Percentiles rank a stretch among this genome's conserved stretches.
These are phyloP conservation scores for Talaromyces adpressus DNA, from an alignment of 495 filamentous ascomycete species.

Conservation along the genomic window DNA sequence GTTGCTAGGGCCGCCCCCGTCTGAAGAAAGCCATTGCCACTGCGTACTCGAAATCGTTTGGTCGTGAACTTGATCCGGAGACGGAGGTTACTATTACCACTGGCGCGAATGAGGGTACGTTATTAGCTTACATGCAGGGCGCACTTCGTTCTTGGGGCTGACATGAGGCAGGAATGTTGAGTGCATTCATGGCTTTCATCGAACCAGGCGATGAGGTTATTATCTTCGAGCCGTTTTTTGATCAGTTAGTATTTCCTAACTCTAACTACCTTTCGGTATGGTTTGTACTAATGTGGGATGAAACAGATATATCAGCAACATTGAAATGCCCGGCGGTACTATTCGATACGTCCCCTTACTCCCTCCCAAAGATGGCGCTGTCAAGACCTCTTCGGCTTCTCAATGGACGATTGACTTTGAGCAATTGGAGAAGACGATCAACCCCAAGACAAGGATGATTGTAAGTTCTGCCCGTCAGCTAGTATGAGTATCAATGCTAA, in stretches of 20 bases:
- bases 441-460: constrained; percentile 85
- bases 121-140: neutral
- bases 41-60: constrained; percentile 83
- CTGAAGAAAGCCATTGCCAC: constrained; percentile 87
- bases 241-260: constrained; percentile 56
- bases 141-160: neutral
- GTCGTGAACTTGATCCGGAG: constrained; percentile 70
- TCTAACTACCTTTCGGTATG: neutral
- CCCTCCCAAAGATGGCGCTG: constrained; percentile 77
- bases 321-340: constrained; percentile 93
- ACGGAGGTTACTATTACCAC: constrained; percentile 94
- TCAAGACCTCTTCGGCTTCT: constrained; percentile 69
- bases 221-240: constrained; percentile 97
- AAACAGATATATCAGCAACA: constrained; percentile 82
- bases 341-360: constrained; percentile 91
- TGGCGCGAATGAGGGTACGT: constrained; percentile 83
- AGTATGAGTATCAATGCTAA: constrained; percentile 10
- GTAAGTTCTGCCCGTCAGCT: constrained; percentile 53
- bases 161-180: constrained; percentile 60
- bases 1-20: constrained; percentile 64
- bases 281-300: neutral
- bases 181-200: constrained; percentile 95
- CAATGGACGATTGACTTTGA: constrained; percentile 86
- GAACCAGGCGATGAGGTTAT: constrained; percentile 95
- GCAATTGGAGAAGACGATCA: constrained; percentile 79